These are phyloP conservation scores for Auricularia cornea DNA, from an alignment of 768 basidiomycete genomes.

Conservation along the genomic window DNA sequence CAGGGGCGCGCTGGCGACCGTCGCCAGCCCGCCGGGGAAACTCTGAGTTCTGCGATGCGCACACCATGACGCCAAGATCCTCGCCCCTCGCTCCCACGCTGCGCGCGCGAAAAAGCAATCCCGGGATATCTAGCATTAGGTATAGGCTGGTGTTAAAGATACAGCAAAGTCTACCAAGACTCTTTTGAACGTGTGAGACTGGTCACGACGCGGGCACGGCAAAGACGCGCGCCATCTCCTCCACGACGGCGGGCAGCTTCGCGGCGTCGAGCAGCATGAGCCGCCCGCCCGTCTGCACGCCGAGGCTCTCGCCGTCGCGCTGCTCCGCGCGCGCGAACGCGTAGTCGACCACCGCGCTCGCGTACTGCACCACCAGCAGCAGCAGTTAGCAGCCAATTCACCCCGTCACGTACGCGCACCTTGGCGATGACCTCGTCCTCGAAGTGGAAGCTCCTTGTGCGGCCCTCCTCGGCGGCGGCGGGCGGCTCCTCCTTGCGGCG, in stretches of 20 bases:
- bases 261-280: conserved; percentile 40
- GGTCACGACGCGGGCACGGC: background rate
- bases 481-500: conserved; percentile 34
- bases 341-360: conserved; percentile 45
- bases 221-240: background rate
- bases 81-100: too few species aligned
- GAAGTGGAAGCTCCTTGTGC: conserved; percentile 70
- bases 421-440: conserved; percentile 71
- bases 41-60: too few species aligned
- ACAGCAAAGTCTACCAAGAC: too few species aligned
- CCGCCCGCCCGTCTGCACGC: conserved; percentile 59
- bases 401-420: conserved; percentile 45
- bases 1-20: too few species aligned
- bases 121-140: too few species aligned
- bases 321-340: conserved; percentile 44
- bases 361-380: conserved; percentile 29
- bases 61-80: too few species aligned
- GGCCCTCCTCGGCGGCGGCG: conserved; percentile 34
- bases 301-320: conserved; percentile 59
- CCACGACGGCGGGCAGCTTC: background rate
- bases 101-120: too few species aligned
- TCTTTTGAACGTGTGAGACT: background rate
- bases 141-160: too few species aligned
- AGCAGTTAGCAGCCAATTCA: conserved; percentile 1
- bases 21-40: too few species aligned